Percentiles rank a stretch among this genome's conserved stretches.
Evolutionary conservation across 2,329 filamentous ascomycete genomes (phyloP).

Genomic region (Xylaria hypoxylon): DNA sequence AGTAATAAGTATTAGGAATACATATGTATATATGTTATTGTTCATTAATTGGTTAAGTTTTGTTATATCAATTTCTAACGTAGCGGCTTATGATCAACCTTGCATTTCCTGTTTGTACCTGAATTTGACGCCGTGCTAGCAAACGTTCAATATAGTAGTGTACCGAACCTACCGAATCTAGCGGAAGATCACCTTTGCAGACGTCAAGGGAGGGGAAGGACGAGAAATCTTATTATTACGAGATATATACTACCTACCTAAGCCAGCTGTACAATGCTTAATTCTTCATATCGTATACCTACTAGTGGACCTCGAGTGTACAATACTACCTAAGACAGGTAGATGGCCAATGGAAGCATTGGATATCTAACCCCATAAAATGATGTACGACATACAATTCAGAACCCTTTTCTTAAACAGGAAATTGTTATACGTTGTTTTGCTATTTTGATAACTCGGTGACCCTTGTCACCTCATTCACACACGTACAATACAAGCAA

Average conservation of each 20-base stretch:
- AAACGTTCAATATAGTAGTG: background rate
- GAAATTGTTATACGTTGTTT: too few species aligned
- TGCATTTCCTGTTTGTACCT: background rate
- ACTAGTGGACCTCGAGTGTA: too few species aligned
- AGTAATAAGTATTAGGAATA: background rate
- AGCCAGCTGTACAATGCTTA: background rate
- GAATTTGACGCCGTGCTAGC: conserved; percentile 1
- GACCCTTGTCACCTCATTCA: too few species aligned
- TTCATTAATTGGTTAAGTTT: background rate
- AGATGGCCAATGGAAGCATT: too few species aligned
- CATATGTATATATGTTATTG: background rate
- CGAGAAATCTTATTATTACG: background rate
- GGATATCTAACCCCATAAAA: too few species aligned
- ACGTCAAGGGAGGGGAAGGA: background rate
- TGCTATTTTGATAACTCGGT: too few species aligned
- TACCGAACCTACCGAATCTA: background rate
- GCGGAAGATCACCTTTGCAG: background rate
- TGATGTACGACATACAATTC: too few species aligned
- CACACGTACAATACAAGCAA: too few species aligned
- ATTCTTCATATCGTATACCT: background rate
- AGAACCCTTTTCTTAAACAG: too few species aligned
- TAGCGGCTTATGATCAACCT: conserved; percentile 4
- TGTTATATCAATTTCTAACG: background rate
- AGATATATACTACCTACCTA: background rate
- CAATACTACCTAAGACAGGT: too few species aligned